Percentiles rank a stretch among this genome's conserved stretches.
Evolutionary conservation across 805 yeast species (phyloP).

Genomic region (Starmerella cellae): DNA sequence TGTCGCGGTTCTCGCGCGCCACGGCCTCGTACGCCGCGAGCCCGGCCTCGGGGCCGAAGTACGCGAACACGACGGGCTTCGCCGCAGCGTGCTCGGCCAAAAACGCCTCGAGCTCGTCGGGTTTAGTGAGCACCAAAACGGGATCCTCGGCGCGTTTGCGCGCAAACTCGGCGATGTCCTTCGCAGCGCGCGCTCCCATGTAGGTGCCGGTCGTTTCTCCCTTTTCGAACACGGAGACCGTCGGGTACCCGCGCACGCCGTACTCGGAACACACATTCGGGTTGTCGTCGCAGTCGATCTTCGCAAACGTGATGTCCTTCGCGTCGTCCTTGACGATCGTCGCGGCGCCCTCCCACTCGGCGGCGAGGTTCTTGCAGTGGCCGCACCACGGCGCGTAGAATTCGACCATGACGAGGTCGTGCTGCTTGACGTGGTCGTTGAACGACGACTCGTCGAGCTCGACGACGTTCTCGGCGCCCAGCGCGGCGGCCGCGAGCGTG

Average conservation of each 20-base stretch:
- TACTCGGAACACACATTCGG: conserved; percentile 54
- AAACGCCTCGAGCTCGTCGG: conserved; percentile 39
- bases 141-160: conserved; percentile 70
- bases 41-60: conserved; percentile 32
- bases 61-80: conserved; percentile 34
- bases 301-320: conserved; percentile 39
- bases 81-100: conserved; percentile 22
- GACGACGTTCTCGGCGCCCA: conserved; percentile 70
- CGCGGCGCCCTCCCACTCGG: conserved; percentile 28
- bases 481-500: conserved; percentile 33
- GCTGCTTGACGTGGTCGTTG: conserved; percentile 48
- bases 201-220: conserved; percentile 44
- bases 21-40: conserved; percentile 48
- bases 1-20: conserved; percentile 55
- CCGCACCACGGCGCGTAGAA: conserved; percentile 99
- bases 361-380: conserved; percentile 45
- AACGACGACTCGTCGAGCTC: conserved; percentile 57
- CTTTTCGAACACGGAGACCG: conserved; percentile 55
- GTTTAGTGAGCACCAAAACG: conserved; percentile 39
- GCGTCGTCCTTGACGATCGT: conserved; percentile 10
- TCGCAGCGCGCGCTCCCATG: conserved; percentile 73
- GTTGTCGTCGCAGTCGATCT: conserved; percentile 80
- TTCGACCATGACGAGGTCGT: conserved; percentile 71
- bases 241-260: conserved; percentile 68
- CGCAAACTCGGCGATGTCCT: conserved; percentile 67